A percentile compares a stretch with the other conserved stretches of the same genome.
phyloP scores from a whole-genome alignment of 2,329 filamentous ascomycete genomes.

The Scytalidium sp. region DNA sequence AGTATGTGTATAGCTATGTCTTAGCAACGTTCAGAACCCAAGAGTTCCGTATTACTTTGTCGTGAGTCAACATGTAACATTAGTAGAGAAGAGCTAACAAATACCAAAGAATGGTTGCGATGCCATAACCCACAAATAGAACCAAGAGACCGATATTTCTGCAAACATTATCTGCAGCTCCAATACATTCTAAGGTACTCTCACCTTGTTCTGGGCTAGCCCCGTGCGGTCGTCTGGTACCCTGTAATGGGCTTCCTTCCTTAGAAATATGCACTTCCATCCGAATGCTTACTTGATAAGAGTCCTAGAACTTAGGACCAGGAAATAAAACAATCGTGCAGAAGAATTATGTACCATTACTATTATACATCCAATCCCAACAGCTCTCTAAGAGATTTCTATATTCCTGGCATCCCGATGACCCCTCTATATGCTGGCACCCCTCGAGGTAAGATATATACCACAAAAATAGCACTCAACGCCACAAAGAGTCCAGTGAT shows the following conservation, averaged over 20 bases:
- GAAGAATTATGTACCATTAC: not conserved
- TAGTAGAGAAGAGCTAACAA: not conserved
- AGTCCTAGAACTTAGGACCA: no score
- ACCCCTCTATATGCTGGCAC: constrained; percentile 39
- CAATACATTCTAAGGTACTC: no score
- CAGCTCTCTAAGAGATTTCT: constrained; percentile 5
- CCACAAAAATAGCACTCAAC: constrained; percentile 41
- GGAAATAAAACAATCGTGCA: no score
- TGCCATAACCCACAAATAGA: not conserved
- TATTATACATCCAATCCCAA: not conserved
- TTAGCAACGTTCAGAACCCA: not conserved
- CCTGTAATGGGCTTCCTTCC: no score
- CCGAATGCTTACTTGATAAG: no score
- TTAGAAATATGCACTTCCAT: no score
- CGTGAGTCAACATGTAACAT: not conserved
- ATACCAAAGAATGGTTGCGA: not conserved
- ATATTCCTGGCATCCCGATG: constrained; percentile 41
- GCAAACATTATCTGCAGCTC: no score
- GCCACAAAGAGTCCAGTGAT: constrained; percentile 47
- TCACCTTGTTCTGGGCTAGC: no score
- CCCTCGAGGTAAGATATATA: constrained; percentile 48
- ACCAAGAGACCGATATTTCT: no score
- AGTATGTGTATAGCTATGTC: not conserved
- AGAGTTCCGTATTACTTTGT: not conserved
- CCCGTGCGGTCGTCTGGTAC: no score